Percentiles rank a stretch among this genome's conserved stretches.
phyloP scores from a whole-genome alignment of 768 basidiomycete genomes.

The Phylloporus arenicola region DNA sequence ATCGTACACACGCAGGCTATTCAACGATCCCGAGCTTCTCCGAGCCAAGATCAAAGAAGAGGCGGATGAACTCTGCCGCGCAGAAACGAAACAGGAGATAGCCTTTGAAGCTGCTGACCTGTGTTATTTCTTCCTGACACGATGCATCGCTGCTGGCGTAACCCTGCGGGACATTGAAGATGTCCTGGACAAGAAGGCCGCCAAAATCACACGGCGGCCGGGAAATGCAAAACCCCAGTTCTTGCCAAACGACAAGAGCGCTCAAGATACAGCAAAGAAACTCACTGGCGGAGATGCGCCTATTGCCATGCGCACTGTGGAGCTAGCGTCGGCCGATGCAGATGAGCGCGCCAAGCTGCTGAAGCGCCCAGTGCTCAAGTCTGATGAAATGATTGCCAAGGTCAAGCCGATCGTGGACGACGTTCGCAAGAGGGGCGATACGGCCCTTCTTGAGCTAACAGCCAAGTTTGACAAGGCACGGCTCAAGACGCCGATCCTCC shows the following conservation, averaged over 20 bases:
- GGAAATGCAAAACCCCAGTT: slow-evolving; percentile 93
- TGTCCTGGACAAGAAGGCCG: slow-evolving; percentile 79
- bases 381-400: slow-evolving; percentile 58
- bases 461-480: slow-evolving; percentile 88
- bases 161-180: slow-evolving; percentile 76
- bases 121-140: slow-evolving; percentile 84
- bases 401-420: slow-evolving; percentile 92
- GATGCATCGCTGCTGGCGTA: slow-evolving; percentile 81
- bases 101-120: slow-evolving; percentile 96
- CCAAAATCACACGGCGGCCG: slow-evolving; percentile 77
- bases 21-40: slow-evolving; percentile 75
- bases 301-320: slow-evolving; percentile 76
- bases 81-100: slow-evolving; percentile 70
- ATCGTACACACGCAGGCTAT: slow-evolving; percentile 86
- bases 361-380: slow-evolving; percentile 83
- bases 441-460: slow-evolving; percentile 81
- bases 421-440: slow-evolving; percentile 80
- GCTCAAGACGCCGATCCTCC: slow-evolving; percentile 62
- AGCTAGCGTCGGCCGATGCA: slow-evolving; percentile 44
- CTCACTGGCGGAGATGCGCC: slow-evolving; percentile 33
- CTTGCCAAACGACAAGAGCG: slow-evolving; percentile 24
- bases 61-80: slow-evolving; percentile 91
- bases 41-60: slow-evolving; percentile 97
- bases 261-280: slow-evolving; percentile 27
- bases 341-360: slow-evolving; percentile 65